Evolutionary conservation across 129 eudicot genomes (phyloP), one percentile per base, ranked within the genome.

Genomic region (Deinandra increscens): DNA sequence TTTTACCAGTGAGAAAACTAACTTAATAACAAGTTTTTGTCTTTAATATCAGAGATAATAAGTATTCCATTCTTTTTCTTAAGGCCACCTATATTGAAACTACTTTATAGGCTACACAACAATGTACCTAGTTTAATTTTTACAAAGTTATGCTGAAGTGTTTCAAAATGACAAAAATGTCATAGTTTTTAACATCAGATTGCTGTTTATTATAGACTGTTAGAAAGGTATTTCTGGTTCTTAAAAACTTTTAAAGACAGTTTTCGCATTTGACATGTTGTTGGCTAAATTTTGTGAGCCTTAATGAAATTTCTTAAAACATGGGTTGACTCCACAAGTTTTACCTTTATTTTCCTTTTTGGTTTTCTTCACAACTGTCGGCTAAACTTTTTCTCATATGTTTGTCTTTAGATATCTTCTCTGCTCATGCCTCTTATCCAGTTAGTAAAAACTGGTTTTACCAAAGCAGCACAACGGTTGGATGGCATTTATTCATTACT

Each of bases 401-500:
- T 31, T 42, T 61, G 58, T 69, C 46, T 64, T 46, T 80, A 94
- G 97, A 70, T 94, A 70, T 82, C 96, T 44, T 83, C 94, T 64
- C 80, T 94, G 80, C 82, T 84, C 64, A 58, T 39, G 72, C 82
- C 97, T 41, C 96, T 94, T 51, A 68, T 94, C 66, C 93, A 78
- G 78, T 74, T 90, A 38, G 94, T 94, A 33, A 94, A 85, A 80
- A 87, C 95, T 81, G 99, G 99, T 75, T 94, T 77, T 70, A 77
- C 93, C 12, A 94, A 90, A 85, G 85, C 91, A 31, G 88, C 87
- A 39, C 99, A 94, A 79, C 89, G 97, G 48, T 66, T 94, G 83
- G 99, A 94, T 82, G 95, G 97, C 15, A 90, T 94, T 50, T 94
- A 78, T 85, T 88, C 99, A 36, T 83, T 94, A 63, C 70, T 87